phyloP scores from a whole-genome alignment of 2,329 filamentous ascomycete species.

The Trichoderma hamatum region DNA sequence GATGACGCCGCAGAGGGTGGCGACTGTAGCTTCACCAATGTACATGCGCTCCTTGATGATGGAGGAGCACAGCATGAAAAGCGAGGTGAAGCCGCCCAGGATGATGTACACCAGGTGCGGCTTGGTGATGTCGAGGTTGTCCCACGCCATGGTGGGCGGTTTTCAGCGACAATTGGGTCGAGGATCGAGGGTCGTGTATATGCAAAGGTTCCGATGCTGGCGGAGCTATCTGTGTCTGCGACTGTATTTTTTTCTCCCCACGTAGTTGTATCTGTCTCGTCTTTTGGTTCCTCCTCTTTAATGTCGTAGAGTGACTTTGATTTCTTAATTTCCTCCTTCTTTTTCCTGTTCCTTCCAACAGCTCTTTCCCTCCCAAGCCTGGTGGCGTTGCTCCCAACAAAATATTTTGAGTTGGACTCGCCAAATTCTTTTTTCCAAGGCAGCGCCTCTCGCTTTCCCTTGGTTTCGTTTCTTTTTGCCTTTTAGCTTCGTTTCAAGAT shows the following conservation, averaged over 20 bases:
- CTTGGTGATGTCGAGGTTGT: constrained; percentile 82
- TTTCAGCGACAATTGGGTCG: background rate
- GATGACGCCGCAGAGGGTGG: constrained; percentile 83
- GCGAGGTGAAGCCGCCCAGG: constrained; percentile 91
- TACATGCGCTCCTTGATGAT: constrained; percentile 98
- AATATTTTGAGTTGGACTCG: background rate
- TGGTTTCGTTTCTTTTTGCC: background rate
- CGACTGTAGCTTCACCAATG: constrained; percentile 96
- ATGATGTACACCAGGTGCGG: constrained; percentile 99
- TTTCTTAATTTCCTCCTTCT: background rate
- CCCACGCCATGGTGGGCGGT: constrained; percentile 67
- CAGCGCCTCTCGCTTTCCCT: too few relatives aligned
- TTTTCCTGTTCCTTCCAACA: background rate
- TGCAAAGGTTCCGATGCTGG: background rate
- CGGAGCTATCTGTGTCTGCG: background rate
- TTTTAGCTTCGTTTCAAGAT: constrained; percentile 19
- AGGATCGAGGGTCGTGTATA: background rate
- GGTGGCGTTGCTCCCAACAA: background rate
- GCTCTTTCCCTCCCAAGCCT: background rate
- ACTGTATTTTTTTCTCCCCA: background rate
- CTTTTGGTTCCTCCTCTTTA: background rate
- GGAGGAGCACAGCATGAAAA: constrained; percentile 98
- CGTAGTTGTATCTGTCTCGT: background rate
- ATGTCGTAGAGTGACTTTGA: background rate
- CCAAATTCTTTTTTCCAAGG: too few relatives aligned